phyloP scores from a whole-genome alignment of 257 asterid species.

The Lithospermum erythrorhizon region DNA sequence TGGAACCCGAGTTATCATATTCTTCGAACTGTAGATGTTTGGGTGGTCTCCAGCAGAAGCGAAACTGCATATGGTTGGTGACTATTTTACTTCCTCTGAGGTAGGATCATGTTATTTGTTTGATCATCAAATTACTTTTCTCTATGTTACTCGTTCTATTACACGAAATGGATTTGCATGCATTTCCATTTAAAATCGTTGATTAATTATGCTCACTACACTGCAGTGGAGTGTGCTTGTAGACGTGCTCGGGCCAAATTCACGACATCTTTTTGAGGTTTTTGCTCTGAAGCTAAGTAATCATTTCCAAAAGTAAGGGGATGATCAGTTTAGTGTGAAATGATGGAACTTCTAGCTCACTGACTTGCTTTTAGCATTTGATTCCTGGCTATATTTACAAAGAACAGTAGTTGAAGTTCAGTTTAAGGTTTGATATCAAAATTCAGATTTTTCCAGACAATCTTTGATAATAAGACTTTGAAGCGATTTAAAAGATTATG shows the following conservation, averaged over 20 bases:
- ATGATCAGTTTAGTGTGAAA: background rate
- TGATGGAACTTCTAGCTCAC: conserved; percentile 1
- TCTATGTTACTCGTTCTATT: background rate
- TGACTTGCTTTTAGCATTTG: background rate
- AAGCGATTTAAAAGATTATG: background rate
- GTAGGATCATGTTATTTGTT: conserved; percentile 22
- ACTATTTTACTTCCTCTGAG: conserved; percentile 74
- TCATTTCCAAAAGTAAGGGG: conserved; percentile 60
- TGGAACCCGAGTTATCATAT: conserved; percentile 5
- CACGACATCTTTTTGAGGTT: conserved; percentile 91
- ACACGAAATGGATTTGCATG: background rate
- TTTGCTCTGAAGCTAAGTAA: conserved; percentile 71
- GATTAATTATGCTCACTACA: conserved; percentile 15
- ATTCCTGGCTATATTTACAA: background rate
- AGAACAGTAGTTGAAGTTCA: background rate
- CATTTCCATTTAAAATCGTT: conserved; percentile 10
- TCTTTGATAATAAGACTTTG: background rate
- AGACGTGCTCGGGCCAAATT: conserved; percentile 69
- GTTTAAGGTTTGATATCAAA: background rate
- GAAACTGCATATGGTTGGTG: conserved; percentile 71
- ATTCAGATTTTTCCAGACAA: background rate
- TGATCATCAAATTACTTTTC: background rate
- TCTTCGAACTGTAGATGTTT: conserved; percentile 47
- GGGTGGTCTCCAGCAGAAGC: conserved; percentile 96
- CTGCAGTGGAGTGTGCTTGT: conserved; percentile 72